Evolutionary conservation across 805 yeast species (phyloP), one percentile per base, ranked within the genome.

Genomic region (Starmerella apicola): DNA sequence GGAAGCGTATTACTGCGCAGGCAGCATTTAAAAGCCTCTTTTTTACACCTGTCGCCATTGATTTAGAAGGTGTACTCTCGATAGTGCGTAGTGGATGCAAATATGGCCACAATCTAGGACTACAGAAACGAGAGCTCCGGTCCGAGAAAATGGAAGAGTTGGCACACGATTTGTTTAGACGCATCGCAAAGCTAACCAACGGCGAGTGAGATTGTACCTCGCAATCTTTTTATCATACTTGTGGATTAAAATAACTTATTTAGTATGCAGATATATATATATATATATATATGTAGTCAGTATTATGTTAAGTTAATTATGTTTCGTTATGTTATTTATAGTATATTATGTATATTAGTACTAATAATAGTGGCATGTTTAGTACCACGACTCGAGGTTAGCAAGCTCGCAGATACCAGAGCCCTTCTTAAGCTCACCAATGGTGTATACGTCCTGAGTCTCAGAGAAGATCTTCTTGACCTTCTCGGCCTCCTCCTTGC

Each of bases 61-160:
- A 81, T 28, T 72, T 72, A 50, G 65, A 19, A 9, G 44, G 43
- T 10, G 15, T 46, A 16, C 26, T 25, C n/a, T 38, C 67, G 18
- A 76, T 82, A 48, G 65, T 84, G 22, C 65, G 72, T 40, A 86
- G 79, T 49, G 62, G 85, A 50, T 78, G 83, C 22, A 76, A 72
- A 41, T 78, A 76, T 61, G 85, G 94, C 3, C 79, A 84, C 19
- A 69, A 71, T 43, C 82, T 73, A 59, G 95, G 95, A 15, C 68
- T 63, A 52, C 56, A 63, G 59, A 39, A 52, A 42, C 62, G 66
- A 13, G n/a, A 9, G 15, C 17, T 18, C 31, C 13, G 31, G 17
- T 7, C 7, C 7, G 31, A 8, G 31, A 27, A 27, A n/a, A 8
- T 27, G 15, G 6, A 5, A 8, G n/a, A 27, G 31, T 13, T 8